Evolutionary conservation across 208 protist species (phyloP), one percentile per base, ranked within the genome.

Genomic region (Trypanosoma rangeli): DNA sequence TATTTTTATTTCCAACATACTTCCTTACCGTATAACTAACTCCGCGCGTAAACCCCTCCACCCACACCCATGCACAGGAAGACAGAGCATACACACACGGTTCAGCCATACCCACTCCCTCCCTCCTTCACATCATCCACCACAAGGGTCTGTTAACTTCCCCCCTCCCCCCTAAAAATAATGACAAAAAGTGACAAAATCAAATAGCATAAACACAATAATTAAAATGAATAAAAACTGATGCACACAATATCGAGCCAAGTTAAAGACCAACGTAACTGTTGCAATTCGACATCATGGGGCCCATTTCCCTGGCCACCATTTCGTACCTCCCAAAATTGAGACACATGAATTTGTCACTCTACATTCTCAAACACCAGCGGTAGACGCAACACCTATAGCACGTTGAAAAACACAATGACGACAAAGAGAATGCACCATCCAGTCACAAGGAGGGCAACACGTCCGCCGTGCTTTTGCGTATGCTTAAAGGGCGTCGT

Each of bases 401-500:
- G 26, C 18, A 68, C 13, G 22, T 76, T 20, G 10, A 83, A 57
- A 50, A 82, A 31, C 28, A 89, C 70, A 39, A 76, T 66, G 78
- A 82, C 70, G 15, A 84, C 60, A 16, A 85, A 64, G 13, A 69
- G 57, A 24, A 81, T 8, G 15, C 56, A 68, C 60, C 60, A 80
- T 2, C 65, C 80, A 33, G 73, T 55, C 15, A 84, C 15, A 31
- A 86, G 49, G 10, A 85, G 37, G 26, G 75, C 79, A 50, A 89
- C 84, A 42, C 84, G 80, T 1, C 67, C 73, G 46, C 84, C 84
- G 24, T 84, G 69, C 15, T n/a, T 70, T 69, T 62, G 67, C 74
- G 20, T 70, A 62, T 7, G 28, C 15, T 73, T 44, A 24, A 74
- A 54, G 20, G 53, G 55, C 37, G 50, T 54, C 15, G 59, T 52